Conservation (phyloP, 2,329 filamentous ascomycete species). For the Albophoma yamanashiensis region DNA sequence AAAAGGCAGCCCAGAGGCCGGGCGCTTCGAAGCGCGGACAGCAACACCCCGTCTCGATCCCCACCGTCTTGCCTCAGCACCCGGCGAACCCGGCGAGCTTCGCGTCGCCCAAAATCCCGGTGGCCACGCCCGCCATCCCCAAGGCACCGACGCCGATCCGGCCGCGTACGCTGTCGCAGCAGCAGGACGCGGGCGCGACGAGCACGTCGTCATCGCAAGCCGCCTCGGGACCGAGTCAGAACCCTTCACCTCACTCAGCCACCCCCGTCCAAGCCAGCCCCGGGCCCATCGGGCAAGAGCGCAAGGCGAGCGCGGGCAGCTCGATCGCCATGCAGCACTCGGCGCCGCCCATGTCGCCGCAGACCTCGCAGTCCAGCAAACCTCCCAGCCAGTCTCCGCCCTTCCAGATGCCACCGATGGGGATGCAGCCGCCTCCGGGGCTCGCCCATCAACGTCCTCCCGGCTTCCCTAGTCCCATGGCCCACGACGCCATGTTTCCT, state of each 20-base stretch:
- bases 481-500: conserved; percentile 39
- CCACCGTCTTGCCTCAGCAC: conserved; percentile 46
- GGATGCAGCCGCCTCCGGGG: conserved; percentile 36
- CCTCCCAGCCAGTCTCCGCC: conserved; percentile 31
- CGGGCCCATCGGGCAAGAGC: conserved; percentile 48
- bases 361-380: conserved; percentile 22
- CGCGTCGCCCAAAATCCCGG: conserved; percentile 68
- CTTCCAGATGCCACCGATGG: conserved; percentile 43
- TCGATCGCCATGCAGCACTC: conserved; percentile 16
- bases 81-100: conserved; percentile 45
- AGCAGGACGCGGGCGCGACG: conserved; percentile 61
- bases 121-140: conserved; percentile 70
- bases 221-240: conserved; percentile 41
- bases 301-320: conserved; percentile 47
- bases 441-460: conserved; percentile 26
- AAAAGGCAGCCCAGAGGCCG: conserved; percentile 26
- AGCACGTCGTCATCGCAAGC: conserved; percentile 63
- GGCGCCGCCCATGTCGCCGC: conserved; percentile 45
- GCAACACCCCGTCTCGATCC: conserved; percentile 31
- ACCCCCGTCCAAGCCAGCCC: conserved; percentile 57
- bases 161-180: conserved; percentile 67
- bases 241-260: conserved; percentile 47
- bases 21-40: conserved; percentile 17
- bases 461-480: conserved; percentile 47
- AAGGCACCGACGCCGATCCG: conserved; percentile 75